phyloP scores from a whole-genome alignment of 2,329 filamentous ascomycete genomes.

The Tolypocladium endophyticum region DNA sequence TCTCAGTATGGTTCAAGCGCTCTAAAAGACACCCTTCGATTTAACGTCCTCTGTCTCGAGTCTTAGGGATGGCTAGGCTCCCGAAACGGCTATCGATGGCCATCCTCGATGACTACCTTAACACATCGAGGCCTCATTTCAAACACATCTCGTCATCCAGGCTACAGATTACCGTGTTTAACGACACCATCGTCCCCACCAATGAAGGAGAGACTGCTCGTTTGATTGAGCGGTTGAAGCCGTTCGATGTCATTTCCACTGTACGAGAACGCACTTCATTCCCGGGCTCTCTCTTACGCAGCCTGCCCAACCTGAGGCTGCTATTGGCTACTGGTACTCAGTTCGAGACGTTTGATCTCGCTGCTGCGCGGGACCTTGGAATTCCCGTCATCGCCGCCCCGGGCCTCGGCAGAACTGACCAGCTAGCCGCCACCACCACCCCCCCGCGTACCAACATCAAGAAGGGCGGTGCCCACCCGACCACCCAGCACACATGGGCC shows the following conservation, averaged over 20 bases:
- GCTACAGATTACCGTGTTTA: neutral
- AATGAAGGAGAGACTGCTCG: neutral
- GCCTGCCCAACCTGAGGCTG: constrained; percentile 52
- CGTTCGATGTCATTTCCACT: neutral
- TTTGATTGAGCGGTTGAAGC: neutral
- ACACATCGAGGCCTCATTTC: neutral
- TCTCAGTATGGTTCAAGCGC: too few species aligned
- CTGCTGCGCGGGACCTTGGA: constrained; percentile 33
- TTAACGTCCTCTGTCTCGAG: neutral
- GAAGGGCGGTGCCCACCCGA: constrained; percentile 28
- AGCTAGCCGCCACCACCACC: constrained; percentile 27
- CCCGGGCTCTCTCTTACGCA: constrained; percentile 31
- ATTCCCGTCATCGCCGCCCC: neutral
- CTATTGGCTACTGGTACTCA: constrained; percentile 51
- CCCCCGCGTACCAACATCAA: constrained; percentile 27
- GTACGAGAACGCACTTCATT: neutral
- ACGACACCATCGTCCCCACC: neutral
- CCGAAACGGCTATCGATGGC: neutral
- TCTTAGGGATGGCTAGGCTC: neutral
- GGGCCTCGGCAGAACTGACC: neutral
- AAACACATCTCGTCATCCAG: neutral
- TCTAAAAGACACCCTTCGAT: neutral
- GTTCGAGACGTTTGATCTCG: constrained; percentile 49
- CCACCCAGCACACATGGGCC: constrained; percentile 47
- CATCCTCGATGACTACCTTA: neutral